Evolutionary conservation across 75 land plant genomes (phyloP).

Genomic region (Sequoiadendron giganteum): DNA sequence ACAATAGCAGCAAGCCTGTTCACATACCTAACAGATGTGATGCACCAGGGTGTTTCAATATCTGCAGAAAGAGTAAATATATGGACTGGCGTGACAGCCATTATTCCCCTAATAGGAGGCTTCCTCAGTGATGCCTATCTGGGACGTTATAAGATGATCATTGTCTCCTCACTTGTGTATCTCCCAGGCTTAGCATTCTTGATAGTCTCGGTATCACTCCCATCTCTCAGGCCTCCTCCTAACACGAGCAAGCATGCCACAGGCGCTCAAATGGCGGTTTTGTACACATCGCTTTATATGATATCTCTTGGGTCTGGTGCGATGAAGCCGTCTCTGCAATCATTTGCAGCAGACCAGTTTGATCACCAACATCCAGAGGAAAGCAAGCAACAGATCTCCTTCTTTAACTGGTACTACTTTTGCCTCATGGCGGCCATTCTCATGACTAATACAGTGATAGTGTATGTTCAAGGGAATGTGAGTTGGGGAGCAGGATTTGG

Average conservation of each 20-base stretch:
- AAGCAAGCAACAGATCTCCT: background rate
- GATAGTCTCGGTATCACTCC: background rate
- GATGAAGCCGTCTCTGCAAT: background rate
- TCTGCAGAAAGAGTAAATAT: conserved; percentile 21
- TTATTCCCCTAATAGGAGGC: conserved; percentile 21
- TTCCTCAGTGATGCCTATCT: conserved; percentile 21
- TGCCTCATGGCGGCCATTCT: background rate
- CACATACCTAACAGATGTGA: conserved; percentile 19
- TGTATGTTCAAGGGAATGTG: background rate
- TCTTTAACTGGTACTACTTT: background rate
- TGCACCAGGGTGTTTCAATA: conserved; percentile 15
- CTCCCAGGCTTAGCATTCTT: conserved; percentile 3
- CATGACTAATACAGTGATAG: background rate
- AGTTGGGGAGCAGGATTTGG: background rate
- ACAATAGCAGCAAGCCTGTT: conserved; percentile 19
- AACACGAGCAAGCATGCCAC: background rate
- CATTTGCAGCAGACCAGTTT: background rate
- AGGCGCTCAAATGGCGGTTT: background rate
- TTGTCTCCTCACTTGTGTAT: conserved; percentile 23
- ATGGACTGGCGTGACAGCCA: conserved; percentile 20
- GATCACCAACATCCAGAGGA: background rate
- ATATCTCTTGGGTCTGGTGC: background rate
- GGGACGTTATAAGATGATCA: conserved; percentile 19
- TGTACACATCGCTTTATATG: background rate
- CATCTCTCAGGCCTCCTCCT: background rate